Evolutionary conservation across 257 asterid genomes (phyloP).

Genomic region (Jacaranda mimosifolia): DNA sequence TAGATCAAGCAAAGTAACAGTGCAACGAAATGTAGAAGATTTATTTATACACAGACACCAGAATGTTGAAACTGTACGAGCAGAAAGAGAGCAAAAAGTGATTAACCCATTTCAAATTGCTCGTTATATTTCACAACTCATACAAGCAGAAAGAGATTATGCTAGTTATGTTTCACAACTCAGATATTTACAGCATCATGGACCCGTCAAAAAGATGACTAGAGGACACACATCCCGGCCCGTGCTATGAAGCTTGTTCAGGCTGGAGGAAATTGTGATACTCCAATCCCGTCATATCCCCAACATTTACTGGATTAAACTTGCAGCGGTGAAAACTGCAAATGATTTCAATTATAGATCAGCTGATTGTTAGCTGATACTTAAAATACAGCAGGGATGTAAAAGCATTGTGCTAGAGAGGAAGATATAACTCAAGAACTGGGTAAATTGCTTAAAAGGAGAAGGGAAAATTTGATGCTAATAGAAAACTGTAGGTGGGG

Average conservation of each 20-base stretch:
- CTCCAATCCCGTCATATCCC: conserved; percentile 78
- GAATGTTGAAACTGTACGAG: too few species aligned
- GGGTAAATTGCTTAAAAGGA: neutral
- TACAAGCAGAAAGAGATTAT: too few species aligned
- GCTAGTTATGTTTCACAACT: conserved; percentile 9
- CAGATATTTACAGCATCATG: conserved; percentile 12
- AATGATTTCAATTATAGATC: neutral
- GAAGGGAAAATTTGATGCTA: neutral
- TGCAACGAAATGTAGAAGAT: too few species aligned
- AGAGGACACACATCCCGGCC: neutral
- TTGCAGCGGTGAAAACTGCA: conserved; percentile 73
- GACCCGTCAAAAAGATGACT: neutral
- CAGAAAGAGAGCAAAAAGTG: too few species aligned
- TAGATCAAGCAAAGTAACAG: too few species aligned
- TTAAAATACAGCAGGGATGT: neutral
- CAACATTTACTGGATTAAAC: conserved; percentile 63
- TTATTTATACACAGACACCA: too few species aligned
- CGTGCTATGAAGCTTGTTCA: conserved; percentile 52
- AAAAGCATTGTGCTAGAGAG: neutral
- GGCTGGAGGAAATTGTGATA: conserved; percentile 66
- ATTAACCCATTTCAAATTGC: too few species aligned
- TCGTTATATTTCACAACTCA: conserved; percentile 1
- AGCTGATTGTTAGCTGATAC: neutral
- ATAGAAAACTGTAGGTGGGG: neutral
- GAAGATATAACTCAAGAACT: neutral